These are phyloP conservation scores for Xenoacremonium recifei DNA, from an alignment of 2,329 filamentous ascomycete genomes.

Conservation along the genomic window DNA sequence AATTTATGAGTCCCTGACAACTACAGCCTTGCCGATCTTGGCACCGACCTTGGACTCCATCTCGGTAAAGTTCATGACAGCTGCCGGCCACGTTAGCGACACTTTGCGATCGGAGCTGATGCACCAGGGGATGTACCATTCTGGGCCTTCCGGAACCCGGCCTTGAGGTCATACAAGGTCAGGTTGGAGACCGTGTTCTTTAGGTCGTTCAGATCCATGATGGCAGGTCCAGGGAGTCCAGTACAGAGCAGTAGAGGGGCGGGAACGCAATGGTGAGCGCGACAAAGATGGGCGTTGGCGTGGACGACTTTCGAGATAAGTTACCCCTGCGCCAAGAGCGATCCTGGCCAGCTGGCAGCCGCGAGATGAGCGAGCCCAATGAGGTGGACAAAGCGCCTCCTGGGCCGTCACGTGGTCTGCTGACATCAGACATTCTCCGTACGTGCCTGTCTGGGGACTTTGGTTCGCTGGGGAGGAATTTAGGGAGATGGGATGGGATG, in stretches of 20 bases:
- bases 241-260: background rate
- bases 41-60: conserved; percentile 69
- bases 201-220: conserved; percentile 83
- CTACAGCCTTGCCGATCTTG: conserved; percentile 5
- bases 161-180: conserved; percentile 93
- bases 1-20: conserved; percentile 14
- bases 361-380: conserved; percentile 11
- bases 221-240: conserved; percentile 25
- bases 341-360: conserved; percentile 25
- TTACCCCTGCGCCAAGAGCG: conserved; percentile 23
- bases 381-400: background rate
- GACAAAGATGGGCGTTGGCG: conserved; percentile 2
- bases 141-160: conserved; percentile 89
- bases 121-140: conserved; percentile 65
- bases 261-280: conserved; percentile 4
- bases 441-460: no score
- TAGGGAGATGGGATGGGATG: no score
- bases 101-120: conserved; percentile 9
- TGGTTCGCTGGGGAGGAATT: no score
- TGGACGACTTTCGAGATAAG: conserved; percentile 14
- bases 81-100: conserved; percentile 47
- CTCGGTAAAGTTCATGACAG: conserved; percentile 97
- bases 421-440: conserved; percentile 1
- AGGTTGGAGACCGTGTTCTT: conserved; percentile 88
- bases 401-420: background rate